These are phyloP conservation scores for Sungouiella thailandica DNA, from an alignment of 805 yeast species.

Conservation along the genomic window DNA sequence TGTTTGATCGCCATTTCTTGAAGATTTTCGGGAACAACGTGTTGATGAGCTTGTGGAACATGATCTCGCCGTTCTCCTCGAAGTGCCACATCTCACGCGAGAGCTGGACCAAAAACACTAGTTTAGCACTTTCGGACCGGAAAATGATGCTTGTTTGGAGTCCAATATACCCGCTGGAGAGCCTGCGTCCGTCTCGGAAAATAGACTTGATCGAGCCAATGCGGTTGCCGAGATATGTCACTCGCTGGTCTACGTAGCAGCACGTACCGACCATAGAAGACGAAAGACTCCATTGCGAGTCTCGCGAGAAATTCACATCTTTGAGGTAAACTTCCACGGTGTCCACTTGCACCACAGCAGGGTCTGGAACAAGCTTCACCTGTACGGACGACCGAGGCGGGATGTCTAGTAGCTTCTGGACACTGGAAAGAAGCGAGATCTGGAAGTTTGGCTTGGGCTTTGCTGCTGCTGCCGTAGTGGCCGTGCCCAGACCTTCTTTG, in stretches of 20 bases:
- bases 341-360: slow-evolving; percentile 62
- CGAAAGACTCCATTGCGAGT: slow-evolving; percentile 88
- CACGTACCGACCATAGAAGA: slow-evolving; percentile 57
- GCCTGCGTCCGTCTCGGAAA: slow-evolving; percentile 60
- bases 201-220: slow-evolving; percentile 62
- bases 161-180: slow-evolving; percentile 73
- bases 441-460: slow-evolving; percentile 26
- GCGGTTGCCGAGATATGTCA: slow-evolving; percentile 56
- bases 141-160: slow-evolving; percentile 73
- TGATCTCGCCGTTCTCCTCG: slow-evolving; percentile 92
- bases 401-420: slow-evolving; percentile 57
- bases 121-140: slow-evolving; percentile 85
- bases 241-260: slow-evolving; percentile 59
- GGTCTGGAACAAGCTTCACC: slow-evolving; percentile 41
- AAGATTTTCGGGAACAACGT: slow-evolving; percentile 89
- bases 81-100: slow-evolving; percentile 98
- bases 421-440: slow-evolving; percentile 55
- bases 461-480: slow-evolving; percentile 1
- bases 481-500: slow-evolving; percentile 3
- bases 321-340: slow-evolving; percentile 75
- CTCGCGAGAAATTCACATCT: slow-evolving; percentile 78
- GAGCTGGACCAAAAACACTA: slow-evolving; percentile 79
- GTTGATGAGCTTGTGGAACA: slow-evolving; percentile 88
- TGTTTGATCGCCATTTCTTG: slow-evolving; percentile 78
- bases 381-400: slow-evolving; percentile 64